Evolutionary conservation across 1,284 basidiomycete genomes (phyloP), one percentile per base, ranked within the genome.

Genomic region (Erythrobasidium hasegawianum): DNA sequence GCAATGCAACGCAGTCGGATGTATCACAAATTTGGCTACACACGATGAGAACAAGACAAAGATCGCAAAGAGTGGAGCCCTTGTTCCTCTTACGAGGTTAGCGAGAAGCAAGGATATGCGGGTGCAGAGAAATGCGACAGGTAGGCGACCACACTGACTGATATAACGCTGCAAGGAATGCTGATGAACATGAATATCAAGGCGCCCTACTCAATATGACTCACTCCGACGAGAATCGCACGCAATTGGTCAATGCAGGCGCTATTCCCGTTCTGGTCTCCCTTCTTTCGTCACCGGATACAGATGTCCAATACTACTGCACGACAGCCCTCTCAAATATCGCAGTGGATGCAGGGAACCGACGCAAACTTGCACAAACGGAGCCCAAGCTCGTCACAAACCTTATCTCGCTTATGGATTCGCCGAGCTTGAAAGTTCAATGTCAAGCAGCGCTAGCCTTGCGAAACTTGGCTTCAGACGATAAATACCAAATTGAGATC

Each of bases 1-100:
- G 1, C 96, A 98, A 79, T 99, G 96, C 81, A 99, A 99, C 76
- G 96, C 96, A n/a, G 96, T 99, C 40, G 96, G 96, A 41, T 98
- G 96, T 78, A 94, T 99, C 64, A 99, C 96, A 40, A 99, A 99
- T 78, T 83, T 99, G 61, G 96, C 96, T 18, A 98, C 95, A 1
- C 95, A 98, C 80, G 94, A 99, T 76, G 96, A 99, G 78, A 99
- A 99, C 84, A 99, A 99, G 84, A 97, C 94, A 57, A 97, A 96
- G 83, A 99, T 99, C 70, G 96, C 96, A 61, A 97, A 97, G 81
- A 97, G 94, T 2, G 96, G 96, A 59, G 96, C 96, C 14, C 82
- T 99, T 57, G 92, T 97, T 24, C 96, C 96, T 41, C 85, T 99
- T 45, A 98, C 96, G 52, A 86, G 96, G 57, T 83, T 99, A 52